Evolutionary conservation across 139 green algal species (phyloP).

Genomic region (Ulvella scutata): DNA sequence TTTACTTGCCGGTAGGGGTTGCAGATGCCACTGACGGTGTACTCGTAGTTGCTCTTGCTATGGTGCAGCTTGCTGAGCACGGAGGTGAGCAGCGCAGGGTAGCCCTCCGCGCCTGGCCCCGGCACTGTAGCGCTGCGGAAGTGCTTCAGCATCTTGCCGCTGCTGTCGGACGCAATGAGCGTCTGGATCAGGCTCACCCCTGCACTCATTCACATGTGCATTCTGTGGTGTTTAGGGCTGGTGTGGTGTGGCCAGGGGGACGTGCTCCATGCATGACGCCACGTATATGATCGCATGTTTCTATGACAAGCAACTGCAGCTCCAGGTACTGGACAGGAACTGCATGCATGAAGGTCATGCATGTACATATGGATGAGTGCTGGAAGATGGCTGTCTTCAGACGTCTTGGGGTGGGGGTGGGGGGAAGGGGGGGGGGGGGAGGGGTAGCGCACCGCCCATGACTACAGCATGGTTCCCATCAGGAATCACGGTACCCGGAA

Average conservation of each 20-base stretch:
- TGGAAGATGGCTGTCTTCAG: too few species aligned
- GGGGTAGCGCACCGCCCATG: conserved; percentile 29
- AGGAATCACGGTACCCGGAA: conserved; percentile 34
- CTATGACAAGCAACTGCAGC: too few species aligned
- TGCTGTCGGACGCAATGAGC: not conserved
- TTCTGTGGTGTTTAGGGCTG: too few species aligned
- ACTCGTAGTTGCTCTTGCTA: conserved; percentile 32
- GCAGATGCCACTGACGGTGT: conserved; percentile 84
- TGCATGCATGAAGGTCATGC: too few species aligned
- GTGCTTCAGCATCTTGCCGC: not conserved
- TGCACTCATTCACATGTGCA: too few species aligned
- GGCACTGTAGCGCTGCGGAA: not conserved
- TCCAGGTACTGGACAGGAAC: too few species aligned
- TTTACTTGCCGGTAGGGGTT: conserved; percentile 96
- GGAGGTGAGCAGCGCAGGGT: not conserved
- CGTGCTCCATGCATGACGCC: too few species aligned
- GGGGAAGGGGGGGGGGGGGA: too few species aligned
- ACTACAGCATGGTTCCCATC: conserved; percentile 85
- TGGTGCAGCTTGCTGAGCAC: conserved; percentile 3
- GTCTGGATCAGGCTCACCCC: conserved; percentile 65
- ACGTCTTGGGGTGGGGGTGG: too few species aligned
- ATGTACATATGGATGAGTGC: too few species aligned
- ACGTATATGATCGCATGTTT: too few species aligned
- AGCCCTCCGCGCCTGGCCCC: not conserved
- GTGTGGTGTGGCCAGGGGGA: too few species aligned